Conservation (phyloP, 1,284 basidiomycete species). For the Puccinia coronata region DNA sequence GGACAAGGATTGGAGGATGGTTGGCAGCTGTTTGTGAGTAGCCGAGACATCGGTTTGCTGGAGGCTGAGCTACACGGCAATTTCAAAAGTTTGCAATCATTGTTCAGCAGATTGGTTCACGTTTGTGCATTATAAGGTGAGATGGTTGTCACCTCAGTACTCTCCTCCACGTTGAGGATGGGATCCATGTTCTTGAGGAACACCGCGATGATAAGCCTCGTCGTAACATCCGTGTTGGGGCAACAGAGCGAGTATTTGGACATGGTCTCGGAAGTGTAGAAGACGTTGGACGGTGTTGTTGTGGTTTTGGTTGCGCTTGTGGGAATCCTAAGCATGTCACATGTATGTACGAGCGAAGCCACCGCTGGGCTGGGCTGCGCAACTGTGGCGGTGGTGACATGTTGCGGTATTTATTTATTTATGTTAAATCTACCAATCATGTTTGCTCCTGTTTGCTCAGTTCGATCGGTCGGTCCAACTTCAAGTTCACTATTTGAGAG, state of each 20-base stretch:
- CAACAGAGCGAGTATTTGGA: conserved; percentile 8
- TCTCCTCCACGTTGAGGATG: background rate
- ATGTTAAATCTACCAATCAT: too few relatives aligned
- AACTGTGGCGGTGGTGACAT: too few relatives aligned
- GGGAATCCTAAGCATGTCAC: too few relatives aligned
- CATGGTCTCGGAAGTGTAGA: background rate
- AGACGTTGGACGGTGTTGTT: too few relatives aligned
- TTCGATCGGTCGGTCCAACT: too few relatives aligned
- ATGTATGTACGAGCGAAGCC: too few relatives aligned
- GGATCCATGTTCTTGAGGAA: conserved; percentile 32
- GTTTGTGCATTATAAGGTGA: too few relatives aligned
- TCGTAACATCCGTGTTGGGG: conserved; percentile 27
- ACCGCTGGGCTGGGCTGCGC: too few relatives aligned
- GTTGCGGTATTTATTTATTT: too few relatives aligned
- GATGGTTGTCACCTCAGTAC: conserved; percentile 20
- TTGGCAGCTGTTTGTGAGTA: background rate
- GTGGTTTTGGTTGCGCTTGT: too few relatives aligned
- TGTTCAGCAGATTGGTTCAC: background rate
- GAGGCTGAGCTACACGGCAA: conserved; percentile 22
- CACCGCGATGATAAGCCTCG: conserved; percentile 14
- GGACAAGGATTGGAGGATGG: conserved; percentile 13
- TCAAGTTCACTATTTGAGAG: too few relatives aligned
- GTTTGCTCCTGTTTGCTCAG: too few relatives aligned
- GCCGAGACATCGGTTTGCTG: background rate
- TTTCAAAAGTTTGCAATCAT: background rate